These are phyloP conservation scores for Monosporascus sp. DNA, from an alignment of 2,329 filamentous ascomycete genomes.

Conservation along the genomic window DNA sequence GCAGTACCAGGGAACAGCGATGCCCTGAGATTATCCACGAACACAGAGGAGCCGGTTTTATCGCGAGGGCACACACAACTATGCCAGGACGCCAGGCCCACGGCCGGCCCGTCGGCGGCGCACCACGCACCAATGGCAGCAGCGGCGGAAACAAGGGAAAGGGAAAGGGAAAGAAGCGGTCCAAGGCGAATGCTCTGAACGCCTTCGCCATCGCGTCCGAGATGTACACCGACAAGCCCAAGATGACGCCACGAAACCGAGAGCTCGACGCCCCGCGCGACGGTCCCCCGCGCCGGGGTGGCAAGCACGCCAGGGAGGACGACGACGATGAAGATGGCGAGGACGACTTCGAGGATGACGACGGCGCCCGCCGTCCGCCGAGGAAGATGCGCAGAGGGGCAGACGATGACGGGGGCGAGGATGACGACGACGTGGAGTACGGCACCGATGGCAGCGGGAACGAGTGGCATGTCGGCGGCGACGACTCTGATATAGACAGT, in stretches of 20 bases:
- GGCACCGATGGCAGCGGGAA: conserved; percentile 84
- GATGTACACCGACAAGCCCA: conserved; percentile 42
- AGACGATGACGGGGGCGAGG: conserved; percentile 47
- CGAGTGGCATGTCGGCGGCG: conserved; percentile 72
- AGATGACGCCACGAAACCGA: conserved; percentile 44
- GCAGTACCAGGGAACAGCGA: neutral
- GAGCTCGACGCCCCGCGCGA: conserved; percentile 42
- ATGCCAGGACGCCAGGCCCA: conserved; percentile 58
- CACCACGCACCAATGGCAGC: conserved; percentile 17
- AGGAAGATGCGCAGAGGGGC: conserved; percentile 37
- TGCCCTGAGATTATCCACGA: neutral
- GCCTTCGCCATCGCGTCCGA: conserved; percentile 54
- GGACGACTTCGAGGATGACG: conserved; percentile 58
- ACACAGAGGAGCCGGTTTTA: no score
- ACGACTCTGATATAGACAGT: conserved; percentile 61
- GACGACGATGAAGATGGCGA: conserved; percentile 51
- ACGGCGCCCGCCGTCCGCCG: conserved; percentile 40
- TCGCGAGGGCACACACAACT: conserved; percentile 3
- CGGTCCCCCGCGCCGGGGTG: conserved; percentile 19
- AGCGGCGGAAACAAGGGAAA: conserved; percentile 13
- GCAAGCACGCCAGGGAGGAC: conserved; percentile 39
- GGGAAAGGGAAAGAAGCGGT: conserved; percentile 35
- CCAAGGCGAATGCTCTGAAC: conserved; percentile 48
- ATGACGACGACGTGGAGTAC: conserved; percentile 59
- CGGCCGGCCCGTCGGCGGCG: conserved; percentile 43